Evolutionary conservation across 345 rosid genomes (phyloP).

Genomic region (Pseudoturritis turrita): DNA sequence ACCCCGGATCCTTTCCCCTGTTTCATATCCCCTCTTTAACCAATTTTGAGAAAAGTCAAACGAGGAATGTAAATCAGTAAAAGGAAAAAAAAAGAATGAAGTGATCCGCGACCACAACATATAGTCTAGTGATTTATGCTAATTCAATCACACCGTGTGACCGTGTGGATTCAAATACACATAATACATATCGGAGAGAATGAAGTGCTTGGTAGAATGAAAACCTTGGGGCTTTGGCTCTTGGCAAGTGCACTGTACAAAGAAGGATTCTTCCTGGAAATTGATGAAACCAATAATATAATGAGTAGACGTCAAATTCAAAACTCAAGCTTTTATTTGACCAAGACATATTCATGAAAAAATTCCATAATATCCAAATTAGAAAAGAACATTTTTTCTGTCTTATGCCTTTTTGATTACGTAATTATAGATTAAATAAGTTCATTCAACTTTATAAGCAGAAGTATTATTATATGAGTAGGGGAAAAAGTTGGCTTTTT

Average conservation of each 20-base stretch:
- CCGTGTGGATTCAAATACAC: too few relatives aligned
- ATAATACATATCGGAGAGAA: neutral
- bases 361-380: neutral
- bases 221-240: constrained; percentile 88
- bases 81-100: neutral
- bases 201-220: neutral
- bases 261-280: constrained; percentile 67
- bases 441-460: neutral
- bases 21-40: too few relatives aligned
- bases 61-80: too few relatives aligned
- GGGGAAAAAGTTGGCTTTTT: neutral
- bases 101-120: too few relatives aligned
- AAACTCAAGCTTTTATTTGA: neutral
- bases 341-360: neutral
- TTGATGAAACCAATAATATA: constrained; percentile 10
- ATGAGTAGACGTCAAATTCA: neutral
- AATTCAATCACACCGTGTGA: too few relatives aligned
- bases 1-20: too few relatives aligned
- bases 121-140: too few relatives aligned
- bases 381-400: neutral
- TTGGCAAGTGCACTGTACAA: constrained; percentile 61
- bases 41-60: too few relatives aligned
- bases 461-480: neutral
- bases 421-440: neutral
- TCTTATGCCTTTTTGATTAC: neutral